Percentiles rank a stretch among this genome's conserved stretches.
Conservation (phyloP, 2,329 filamentous ascomycete genomes). For the Monilinia laxa region DNA sequence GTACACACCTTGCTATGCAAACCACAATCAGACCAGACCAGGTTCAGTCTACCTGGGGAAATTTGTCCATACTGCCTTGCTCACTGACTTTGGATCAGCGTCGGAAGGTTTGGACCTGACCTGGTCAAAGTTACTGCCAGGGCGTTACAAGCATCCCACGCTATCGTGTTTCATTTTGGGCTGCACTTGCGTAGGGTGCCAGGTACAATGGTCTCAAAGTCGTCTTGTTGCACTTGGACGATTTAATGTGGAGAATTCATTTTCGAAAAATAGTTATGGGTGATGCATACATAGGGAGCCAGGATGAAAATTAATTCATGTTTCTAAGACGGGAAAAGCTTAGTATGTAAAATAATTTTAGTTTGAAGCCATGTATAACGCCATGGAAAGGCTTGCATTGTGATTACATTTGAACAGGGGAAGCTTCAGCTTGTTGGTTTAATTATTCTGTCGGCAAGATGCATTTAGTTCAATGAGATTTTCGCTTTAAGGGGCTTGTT, state of each 20-base stretch:
- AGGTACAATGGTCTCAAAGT: slow-evolving; percentile 23
- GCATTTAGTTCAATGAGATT: background rate
- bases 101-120: slow-evolving; percentile 21
- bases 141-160: slow-evolving; percentile 37
- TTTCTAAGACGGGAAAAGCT: slow-evolving; percentile 5
- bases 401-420: slow-evolving; percentile 7
- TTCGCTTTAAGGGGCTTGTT: background rate
- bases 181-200: slow-evolving; percentile 21
- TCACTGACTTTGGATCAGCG: slow-evolving; percentile 22
- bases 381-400: slow-evolving; percentile 3
- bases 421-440: slow-evolving; percentile 13
- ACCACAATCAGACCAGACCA: slow-evolving; percentile 19
- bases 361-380: slow-evolving; percentile 13
- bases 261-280: background rate
- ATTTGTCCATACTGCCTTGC: slow-evolving; percentile 21
- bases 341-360: slow-evolving; percentile 18
- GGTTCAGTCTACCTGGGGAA: slow-evolving; percentile 23
- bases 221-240: slow-evolving; percentile 22
- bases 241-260: slow-evolving; percentile 16
- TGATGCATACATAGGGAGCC: slow-evolving; percentile 2
- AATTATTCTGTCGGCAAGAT: slow-evolving; percentile 10
- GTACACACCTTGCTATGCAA: slow-evolving; percentile 4
- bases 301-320: slow-evolving; percentile 3
- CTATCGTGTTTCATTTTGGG: slow-evolving; percentile 40
- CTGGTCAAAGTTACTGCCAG: slow-evolving; percentile 24